Percentiles rank a stretch among this genome's conserved stretches.
Evolutionary conservation across 495 filamentous ascomycete genomes (phyloP).

Genomic region (Podospora australis): DNA sequence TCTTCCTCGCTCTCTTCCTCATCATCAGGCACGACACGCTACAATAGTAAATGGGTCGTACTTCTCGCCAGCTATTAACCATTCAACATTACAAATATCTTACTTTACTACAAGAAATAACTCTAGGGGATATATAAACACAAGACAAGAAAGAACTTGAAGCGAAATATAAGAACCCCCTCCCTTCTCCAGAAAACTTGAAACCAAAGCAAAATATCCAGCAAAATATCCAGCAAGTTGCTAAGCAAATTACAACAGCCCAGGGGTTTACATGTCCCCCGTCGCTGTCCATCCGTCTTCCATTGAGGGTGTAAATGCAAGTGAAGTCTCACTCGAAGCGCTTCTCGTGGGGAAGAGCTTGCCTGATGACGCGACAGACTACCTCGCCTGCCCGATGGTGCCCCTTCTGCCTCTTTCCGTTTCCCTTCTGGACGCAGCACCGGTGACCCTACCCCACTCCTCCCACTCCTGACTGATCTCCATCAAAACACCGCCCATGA

Average conservation of each 20-base stretch:
- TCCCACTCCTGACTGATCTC: slow-evolving; percentile 95
- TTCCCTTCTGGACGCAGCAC: slow-evolving; percentile 18
- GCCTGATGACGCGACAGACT: no score
- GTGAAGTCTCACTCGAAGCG: neutral
- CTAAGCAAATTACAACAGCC: neutral
- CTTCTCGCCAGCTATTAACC: no score
- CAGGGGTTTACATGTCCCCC: neutral
- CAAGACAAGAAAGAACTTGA: no score
- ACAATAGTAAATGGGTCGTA: no score
- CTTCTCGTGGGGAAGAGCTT: no score
- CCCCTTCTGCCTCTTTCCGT: slow-evolving; percentile 18
- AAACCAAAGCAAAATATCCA: neutral
- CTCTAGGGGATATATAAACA: no score
- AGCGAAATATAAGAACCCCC: no score
- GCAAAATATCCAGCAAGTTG: neutral
- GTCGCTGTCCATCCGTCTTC: neutral
- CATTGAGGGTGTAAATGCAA: neutral
- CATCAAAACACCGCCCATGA: slow-evolving; percentile 89
- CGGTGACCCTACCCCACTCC: slow-evolving; percentile 63
- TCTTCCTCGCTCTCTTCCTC: no score
- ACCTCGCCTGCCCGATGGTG: slow-evolving; percentile 22
- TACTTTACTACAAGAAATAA: no score
- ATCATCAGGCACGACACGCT: no score
- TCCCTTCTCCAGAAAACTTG: no score
- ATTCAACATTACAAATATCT: no score